Conservation (phyloP, 352 stramenopile genomes). For the Blastocystis sp. region DNA sequence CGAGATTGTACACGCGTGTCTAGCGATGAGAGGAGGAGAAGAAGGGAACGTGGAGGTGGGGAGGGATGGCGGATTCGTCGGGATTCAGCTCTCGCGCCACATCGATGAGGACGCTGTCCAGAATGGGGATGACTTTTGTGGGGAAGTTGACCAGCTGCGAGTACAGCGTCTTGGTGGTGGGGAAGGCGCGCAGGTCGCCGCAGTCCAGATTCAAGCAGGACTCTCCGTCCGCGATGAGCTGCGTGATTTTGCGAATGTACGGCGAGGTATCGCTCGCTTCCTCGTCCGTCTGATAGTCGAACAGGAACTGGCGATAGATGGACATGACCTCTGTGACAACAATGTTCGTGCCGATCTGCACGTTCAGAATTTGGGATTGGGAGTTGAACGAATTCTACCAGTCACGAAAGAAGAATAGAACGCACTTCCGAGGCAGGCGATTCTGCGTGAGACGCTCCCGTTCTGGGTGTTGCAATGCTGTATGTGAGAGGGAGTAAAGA, state of each 20-base stretch:
- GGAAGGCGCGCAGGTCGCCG: conserved; percentile 82
- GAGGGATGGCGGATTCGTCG: conserved; percentile 74
- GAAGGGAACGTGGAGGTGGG: conserved; percentile 71
- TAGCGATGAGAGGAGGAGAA: conserved; percentile 81
- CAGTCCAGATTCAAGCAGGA: conserved; percentile 86
- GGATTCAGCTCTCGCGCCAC: conserved; percentile 87
- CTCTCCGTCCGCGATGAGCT: conserved; percentile 80
- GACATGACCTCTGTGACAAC: conserved; percentile 86
- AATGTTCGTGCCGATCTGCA: conserved; percentile 89
- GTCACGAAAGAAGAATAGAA: neutral
- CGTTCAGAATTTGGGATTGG: conserved; percentile 74
- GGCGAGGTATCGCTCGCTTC: conserved; percentile 66
- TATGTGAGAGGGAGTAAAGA: neutral
- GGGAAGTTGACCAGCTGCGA: conserved; percentile 92
- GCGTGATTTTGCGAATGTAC: conserved; percentile 79
- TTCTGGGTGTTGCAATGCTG: conserved; percentile 15
- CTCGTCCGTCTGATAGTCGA: conserved; percentile 76
- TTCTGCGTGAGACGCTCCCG: neutral
- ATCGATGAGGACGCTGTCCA: conserved; percentile 94
- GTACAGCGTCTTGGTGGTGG: conserved; percentile 84
- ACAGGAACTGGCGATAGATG: conserved; percentile 83
- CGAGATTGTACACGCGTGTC: conserved; percentile 93
- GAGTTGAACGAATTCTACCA: conserved; percentile 7
- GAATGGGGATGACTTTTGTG: conserved; percentile 74
- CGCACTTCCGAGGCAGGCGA: conserved; percentile 12